A percentile compares a stretch with the other conserved stretches of the same genome.
phyloP scores from a whole-genome alignment of 768 basidiomycete genomes.

The Suillus bovinus region DNA sequence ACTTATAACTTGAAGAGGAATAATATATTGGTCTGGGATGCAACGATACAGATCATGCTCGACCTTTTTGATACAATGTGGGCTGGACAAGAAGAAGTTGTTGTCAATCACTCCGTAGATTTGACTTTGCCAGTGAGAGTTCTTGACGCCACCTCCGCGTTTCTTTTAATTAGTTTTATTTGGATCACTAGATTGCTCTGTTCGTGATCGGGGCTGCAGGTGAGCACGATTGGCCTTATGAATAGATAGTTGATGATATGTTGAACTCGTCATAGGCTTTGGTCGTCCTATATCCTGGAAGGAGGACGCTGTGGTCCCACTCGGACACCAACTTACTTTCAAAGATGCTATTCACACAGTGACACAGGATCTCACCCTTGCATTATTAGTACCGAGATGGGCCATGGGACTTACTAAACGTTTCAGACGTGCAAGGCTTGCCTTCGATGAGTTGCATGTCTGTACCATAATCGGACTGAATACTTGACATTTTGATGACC shows the following conservation, averaged over 20 bases:
- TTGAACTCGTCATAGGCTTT: constrained; percentile 39
- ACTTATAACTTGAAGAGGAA: constrained; percentile 15
- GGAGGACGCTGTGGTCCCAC: constrained; percentile 40
- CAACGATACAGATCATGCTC: constrained; percentile 41
- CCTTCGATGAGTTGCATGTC: too few species aligned
- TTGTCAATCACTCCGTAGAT: too few species aligned
- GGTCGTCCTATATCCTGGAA: constrained; percentile 51
- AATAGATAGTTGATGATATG: not conserved
- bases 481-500: not conserved
- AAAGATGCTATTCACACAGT: too few species aligned
- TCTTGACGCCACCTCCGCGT: too few species aligned
- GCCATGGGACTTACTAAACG: too few species aligned
- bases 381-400: too few species aligned
- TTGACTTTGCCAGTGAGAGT: too few species aligned
- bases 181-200: constrained; percentile 45
- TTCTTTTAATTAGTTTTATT: constrained; percentile 17
- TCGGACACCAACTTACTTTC: too few species aligned
- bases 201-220: constrained; percentile 58
- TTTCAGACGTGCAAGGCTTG: too few species aligned
- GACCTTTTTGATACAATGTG: too few species aligned
- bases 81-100: too few species aligned
- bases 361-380: too few species aligned
- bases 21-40: constrained; percentile 47
- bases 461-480: not conserved
- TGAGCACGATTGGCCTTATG: constrained; percentile 15